Conservation (phyloP, 2,329 filamentous ascomycete genomes). For the Tolypocladium guangdongense region DNA sequence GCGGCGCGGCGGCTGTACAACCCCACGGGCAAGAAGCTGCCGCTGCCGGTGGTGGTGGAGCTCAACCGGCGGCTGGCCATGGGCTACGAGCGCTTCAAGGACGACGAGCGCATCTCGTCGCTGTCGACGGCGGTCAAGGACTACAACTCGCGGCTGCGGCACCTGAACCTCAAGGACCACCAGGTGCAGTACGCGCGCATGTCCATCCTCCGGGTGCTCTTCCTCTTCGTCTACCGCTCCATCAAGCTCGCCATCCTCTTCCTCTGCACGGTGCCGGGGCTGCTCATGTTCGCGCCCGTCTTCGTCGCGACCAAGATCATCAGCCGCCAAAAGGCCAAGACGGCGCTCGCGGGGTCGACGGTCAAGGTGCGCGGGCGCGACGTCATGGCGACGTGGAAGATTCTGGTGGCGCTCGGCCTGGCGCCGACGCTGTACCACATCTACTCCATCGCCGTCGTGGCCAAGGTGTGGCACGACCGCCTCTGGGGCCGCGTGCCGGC, state of each 20-base stretch:
- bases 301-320: slow-evolving; percentile 78
- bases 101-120: slow-evolving; percentile 71
- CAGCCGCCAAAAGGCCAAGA: slow-evolving; percentile 69
- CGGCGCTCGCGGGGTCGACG: slow-evolving; percentile 73
- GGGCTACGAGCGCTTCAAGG: slow-evolving; percentile 86
- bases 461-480: slow-evolving; percentile 71
- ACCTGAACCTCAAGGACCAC: slow-evolving; percentile 83
- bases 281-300: slow-evolving; percentile 78
- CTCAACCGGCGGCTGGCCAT: slow-evolving; percentile 84
- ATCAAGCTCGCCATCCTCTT: slow-evolving; percentile 67
- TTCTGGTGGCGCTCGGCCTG: slow-evolving; percentile 75
- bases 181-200: slow-evolving; percentile 88
- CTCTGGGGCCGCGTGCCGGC: slow-evolving; percentile 72
- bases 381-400: slow-evolving; percentile 90
- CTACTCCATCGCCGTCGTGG: slow-evolving; percentile 64
- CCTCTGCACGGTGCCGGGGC: slow-evolving; percentile 73
- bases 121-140: slow-evolving; percentile 65
- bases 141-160: slow-evolving; percentile 80
- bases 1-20: slow-evolving; percentile 89
- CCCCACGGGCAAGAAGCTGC: slow-evolving; percentile 85
- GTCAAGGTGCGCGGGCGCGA: slow-evolving; percentile 84
- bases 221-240: slow-evolving; percentile 69
- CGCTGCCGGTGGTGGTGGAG: slow-evolving; percentile 85
- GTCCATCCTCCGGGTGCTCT: slow-evolving; percentile 63
- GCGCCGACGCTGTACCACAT: slow-evolving; percentile 73